Percentiles rank a stretch among this genome's conserved stretches.
Conservation (phyloP, 164 flowering plant genomes). For the Cinnamomum micranthum region DNA sequence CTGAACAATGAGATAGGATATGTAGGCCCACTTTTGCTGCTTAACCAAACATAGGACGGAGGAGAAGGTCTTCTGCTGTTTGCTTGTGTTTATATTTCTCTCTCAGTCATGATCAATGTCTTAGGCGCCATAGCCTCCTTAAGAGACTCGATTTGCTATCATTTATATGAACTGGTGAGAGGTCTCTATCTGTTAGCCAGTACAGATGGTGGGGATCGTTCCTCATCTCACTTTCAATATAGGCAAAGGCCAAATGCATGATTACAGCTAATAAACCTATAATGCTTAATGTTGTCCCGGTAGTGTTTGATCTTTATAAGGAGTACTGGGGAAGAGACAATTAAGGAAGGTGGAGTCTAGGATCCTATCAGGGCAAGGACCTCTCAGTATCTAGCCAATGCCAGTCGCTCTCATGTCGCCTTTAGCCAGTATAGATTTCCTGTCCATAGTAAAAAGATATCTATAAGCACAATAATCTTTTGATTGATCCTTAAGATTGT, state of each 20-base stretch:
- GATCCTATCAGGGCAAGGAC: not conserved
- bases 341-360: not conserved
- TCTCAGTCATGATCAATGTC: not conserved
- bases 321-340: not conserved
- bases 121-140: not conserved
- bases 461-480: not conserved
- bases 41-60: not conserved
- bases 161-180: slow-evolving; percentile 3
- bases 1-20: not conserved
- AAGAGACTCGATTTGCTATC: not conserved
- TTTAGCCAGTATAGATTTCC: not conserved
- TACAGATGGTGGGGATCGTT: not conserved
- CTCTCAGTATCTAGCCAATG: not conserved
- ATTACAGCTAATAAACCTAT: not conserved
- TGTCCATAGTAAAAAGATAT: not conserved
- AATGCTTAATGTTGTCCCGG: not conserved
- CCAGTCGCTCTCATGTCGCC: not conserved
- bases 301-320: not conserved
- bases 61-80: not conserved
- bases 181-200: not conserved
- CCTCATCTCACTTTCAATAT: not conserved
- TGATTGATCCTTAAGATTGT: not conserved
- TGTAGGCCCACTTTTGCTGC: too few species aligned
- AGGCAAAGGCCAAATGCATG: not conserved
- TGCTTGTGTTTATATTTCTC: not conserved